These are phyloP conservation scores for Coniochaeta sp. DNA, from an alignment of 2,329 filamentous ascomycete species.

Conservation along the genomic window DNA sequence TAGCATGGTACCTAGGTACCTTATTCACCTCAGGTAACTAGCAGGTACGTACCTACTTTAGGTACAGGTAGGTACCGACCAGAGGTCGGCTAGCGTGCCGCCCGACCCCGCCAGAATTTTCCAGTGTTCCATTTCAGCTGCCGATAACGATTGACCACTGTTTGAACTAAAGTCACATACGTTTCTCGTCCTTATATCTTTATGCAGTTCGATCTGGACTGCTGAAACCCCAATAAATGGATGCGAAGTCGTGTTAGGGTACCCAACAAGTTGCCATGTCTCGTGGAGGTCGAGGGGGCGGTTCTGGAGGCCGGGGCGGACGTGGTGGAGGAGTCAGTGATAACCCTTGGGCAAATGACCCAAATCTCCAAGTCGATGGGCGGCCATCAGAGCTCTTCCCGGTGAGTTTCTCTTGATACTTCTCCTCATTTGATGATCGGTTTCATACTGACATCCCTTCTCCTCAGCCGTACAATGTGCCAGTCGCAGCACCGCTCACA, in stretches of 20 bases:
- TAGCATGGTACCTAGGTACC: too few relatives aligned
- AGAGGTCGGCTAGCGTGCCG: not conserved
- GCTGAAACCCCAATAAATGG: not conserved
- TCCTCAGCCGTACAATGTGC: constrained; percentile 41
- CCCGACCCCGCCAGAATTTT: constrained; percentile 4
- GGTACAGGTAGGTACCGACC: too few relatives aligned
- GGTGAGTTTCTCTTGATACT: constrained; percentile 26
- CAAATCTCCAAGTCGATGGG: constrained; percentile 36
- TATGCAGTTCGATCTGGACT: not conserved
- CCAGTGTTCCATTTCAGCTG: not conserved
- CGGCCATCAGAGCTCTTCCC: constrained; percentile 54
- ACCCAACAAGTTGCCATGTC: constrained; percentile 31
- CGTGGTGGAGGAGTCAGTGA: constrained; percentile 39
- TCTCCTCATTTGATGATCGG: not conserved
- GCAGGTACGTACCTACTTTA: too few relatives aligned
- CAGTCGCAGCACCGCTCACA: constrained; percentile 34
- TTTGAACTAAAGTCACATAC: not conserved
- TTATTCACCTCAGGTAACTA: too few relatives aligned
- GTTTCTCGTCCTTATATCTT: not conserved
- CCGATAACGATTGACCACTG: not conserved
- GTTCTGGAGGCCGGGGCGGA: constrained; percentile 21
- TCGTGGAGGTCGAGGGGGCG: constrained; percentile 37
- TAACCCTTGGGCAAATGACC: constrained; percentile 48
- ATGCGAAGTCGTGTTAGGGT: not conserved
- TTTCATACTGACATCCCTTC: not conserved